Base-by-base conservation (phyloP, 2,329 filamentous ascomycete genomes). In the Aureobasidium sp. region DNA sequence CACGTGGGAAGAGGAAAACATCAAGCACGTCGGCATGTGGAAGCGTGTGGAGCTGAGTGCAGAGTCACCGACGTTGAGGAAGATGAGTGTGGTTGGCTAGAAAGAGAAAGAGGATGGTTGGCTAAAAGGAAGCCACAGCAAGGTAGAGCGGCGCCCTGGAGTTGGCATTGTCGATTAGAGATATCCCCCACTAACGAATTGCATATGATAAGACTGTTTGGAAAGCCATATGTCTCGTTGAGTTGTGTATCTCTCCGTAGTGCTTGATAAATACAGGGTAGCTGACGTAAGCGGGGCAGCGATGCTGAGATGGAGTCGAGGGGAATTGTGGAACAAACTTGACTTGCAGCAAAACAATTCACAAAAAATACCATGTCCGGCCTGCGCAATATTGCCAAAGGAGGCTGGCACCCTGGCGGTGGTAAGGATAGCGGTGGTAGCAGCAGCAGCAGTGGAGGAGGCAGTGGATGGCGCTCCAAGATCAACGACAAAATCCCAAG, bases 21-120 rank as follows among this genome's bases (percentile, higher is more conserved):
- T 96, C 60, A 79, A 83, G 66, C 91, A 96, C 77, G 81, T 95
- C 21, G 91, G 89, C 63, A 95, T 97, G 91, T 96, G 84, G 81
- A 81, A 75, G 72, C 68, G 76, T 62, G 41, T 80, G n/a, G 72
- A 86, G 85, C 0, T 21, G 21, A 21, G 21, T 80, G 34, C 37
- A 39, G 42, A 54, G 36, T 39, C 32, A 9, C 5, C 45, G 14
- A 29, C 14, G 7, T 21, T 36, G 16, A 29, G 57, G 5, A 59
- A 50, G 57, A 41, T 5, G 16, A 59, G 57, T 25, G 36, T 59
- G 44, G 57, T 42, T 11, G 30, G 32, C 13, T 48, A 39, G 16
- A 16, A 53, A 44, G 27, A 44, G 34, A 1, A 1, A 21, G 21
- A 21, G 21, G 1, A 1, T 21, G 21, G 21, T 21, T 21, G 21